A percentile compares a stretch with the other conserved stretches of the same genome.
phyloP scores from a whole-genome alignment of 345 rosid genomes.

The Citrus cavaleriei region DNA sequence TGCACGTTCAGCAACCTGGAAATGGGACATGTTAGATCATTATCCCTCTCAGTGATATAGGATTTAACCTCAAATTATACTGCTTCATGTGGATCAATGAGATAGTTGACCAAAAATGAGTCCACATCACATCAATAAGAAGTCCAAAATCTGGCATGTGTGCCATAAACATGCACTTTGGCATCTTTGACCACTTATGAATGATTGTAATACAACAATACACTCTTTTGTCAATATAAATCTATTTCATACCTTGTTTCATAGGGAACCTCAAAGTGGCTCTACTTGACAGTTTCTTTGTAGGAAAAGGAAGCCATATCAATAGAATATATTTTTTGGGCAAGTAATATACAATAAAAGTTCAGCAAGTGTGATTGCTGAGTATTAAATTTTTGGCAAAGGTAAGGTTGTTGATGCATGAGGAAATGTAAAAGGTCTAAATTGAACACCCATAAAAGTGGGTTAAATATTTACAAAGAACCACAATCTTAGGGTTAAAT shows the following conservation, averaged over 20 bases:
- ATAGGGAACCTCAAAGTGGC: not conserved
- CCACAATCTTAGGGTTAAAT: not conserved
- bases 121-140: not conserved
- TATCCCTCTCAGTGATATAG: not conserved
- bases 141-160: not conserved
- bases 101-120: not conserved
- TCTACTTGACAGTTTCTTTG: not conserved
- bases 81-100: not conserved
- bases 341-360: not conserved
- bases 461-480: not conserved
- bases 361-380: not conserved
- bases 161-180: not conserved
- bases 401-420: not conserved
- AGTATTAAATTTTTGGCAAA: not conserved
- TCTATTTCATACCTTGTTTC: not conserved
- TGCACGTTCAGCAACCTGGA: constrained; percentile 64
- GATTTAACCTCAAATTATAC: not conserved
- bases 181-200: not conserved
- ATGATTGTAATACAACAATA: not conserved
- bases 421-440: not conserved
- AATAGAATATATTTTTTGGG: not conserved
- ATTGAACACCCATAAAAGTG: not conserved
- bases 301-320: not conserved
- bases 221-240: not conserved
- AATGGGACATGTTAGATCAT: not conserved